phyloP scores from a whole-genome alignment of 1,284 basidiomycete species.

The Agaricales sp. region DNA sequence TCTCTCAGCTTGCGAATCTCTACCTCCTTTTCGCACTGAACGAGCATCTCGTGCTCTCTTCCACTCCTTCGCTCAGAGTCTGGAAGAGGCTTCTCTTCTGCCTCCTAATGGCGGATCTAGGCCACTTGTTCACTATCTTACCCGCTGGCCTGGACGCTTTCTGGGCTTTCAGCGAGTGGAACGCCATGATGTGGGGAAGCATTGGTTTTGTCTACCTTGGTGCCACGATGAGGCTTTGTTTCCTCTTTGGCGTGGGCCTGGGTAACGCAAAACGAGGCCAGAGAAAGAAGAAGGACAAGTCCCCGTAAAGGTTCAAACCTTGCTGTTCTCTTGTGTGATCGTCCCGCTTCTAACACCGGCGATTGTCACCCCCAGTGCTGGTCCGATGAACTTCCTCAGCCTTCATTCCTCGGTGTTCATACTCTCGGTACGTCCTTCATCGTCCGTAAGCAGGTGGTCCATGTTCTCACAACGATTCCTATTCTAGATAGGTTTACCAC shows the following conservation, averaged over 20 bases:
- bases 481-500: too few species aligned
- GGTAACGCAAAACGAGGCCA: neutral
- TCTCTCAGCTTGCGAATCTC: conserved; percentile 39
- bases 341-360: too few species aligned
- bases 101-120: conserved; percentile 38
- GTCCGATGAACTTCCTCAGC: too few species aligned
- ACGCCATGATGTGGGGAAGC: conserved; percentile 43
- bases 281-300: neutral
- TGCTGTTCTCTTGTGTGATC: too few species aligned
- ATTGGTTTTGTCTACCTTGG: conserved; percentile 43
- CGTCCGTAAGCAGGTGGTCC: too few species aligned
- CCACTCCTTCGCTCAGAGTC: conserved; percentile 27
- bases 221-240: conserved; percentile 28
- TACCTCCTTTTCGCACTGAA: conserved; percentile 44
- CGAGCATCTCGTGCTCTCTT: conserved; percentile 38
- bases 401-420: too few species aligned
- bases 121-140: conserved; percentile 36
- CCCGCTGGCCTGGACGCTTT: conserved; percentile 33
- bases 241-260: conserved; percentile 25
- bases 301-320: too few species aligned
- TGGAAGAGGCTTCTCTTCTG: conserved; percentile 34
- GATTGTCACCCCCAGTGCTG: too few species aligned
- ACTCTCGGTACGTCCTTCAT: too few species aligned
- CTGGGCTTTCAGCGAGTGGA: conserved; percentile 35
- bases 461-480: too few species aligned